These are phyloP conservation scores for Phytophthora melonis DNA, from an alignment of 352 stramenopile genomes.

Conservation along the genomic window DNA sequence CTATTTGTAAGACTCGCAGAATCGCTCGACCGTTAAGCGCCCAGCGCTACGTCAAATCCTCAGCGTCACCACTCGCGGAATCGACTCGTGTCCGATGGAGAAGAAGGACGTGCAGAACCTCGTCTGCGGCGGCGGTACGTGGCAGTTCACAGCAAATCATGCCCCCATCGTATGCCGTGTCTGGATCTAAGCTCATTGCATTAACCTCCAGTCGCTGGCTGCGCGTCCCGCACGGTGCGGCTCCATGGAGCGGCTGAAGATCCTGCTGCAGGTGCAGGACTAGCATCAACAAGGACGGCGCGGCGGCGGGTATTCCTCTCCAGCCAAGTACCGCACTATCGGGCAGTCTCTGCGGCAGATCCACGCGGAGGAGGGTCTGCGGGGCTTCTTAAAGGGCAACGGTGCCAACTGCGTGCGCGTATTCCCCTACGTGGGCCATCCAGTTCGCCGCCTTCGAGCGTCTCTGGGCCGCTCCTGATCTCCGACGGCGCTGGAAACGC, in stretches of 20 bases:
- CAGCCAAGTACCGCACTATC: conserved; percentile 66
- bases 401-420: conserved; percentile 83
- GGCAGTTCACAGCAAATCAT: neutral
- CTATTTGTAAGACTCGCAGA: conserved; percentile 5
- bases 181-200: conserved; percentile 1
- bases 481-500: conserved; percentile 43
- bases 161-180: neutral
- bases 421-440: conserved; percentile 82
- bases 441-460: conserved; percentile 79
- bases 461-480: conserved; percentile 61
- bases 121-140: conserved; percentile 78
- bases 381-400: conserved; percentile 82
- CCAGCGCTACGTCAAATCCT: conserved; percentile 1
- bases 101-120: conserved; percentile 67
- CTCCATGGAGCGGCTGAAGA: conserved; percentile 83
- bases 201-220: conserved; percentile 62
- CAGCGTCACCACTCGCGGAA: conserved; percentile 24
- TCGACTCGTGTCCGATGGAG: conserved; percentile 35
- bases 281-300: conserved; percentile 47
- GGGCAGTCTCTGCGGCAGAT: conserved; percentile 71
- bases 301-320: neutral
- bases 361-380: conserved; percentile 62
- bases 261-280: conserved; percentile 84
- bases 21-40: neutral
- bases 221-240: conserved; percentile 74